Conservation (phyloP, 2,329 filamentous ascomycete species). For the Alternaria panax region DNA sequence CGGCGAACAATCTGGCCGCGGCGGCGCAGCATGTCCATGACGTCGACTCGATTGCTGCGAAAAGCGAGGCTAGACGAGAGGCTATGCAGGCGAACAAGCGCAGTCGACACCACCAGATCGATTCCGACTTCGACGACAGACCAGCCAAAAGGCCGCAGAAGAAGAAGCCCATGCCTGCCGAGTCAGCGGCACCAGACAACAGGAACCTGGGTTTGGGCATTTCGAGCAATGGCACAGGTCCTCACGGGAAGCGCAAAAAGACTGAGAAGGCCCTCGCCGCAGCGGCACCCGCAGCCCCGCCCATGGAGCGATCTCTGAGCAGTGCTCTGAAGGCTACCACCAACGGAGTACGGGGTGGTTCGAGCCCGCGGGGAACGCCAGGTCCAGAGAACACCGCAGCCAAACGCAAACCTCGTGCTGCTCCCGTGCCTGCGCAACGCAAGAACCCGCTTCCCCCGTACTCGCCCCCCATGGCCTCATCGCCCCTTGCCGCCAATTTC, state of each 20-base stretch:
- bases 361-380: constrained; percentile 74
- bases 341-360: constrained; percentile 47
- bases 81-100: constrained; percentile 79
- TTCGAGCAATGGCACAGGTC: constrained; percentile 60
- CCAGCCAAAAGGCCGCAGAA: constrained; percentile 68
- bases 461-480: constrained; percentile 76
- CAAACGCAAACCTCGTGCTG: constrained; percentile 76
- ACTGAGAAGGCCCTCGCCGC: constrained; percentile 68
- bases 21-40: constrained; percentile 79
- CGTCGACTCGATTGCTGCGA: constrained; percentile 78
- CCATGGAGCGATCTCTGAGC: constrained; percentile 74
- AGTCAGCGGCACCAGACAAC: constrained; percentile 48
- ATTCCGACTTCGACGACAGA: constrained; percentile 81
- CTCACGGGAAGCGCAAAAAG: constrained; percentile 77
- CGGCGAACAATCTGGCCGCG: constrained; percentile 71
- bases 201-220: constrained; percentile 70
- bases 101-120: constrained; percentile 70
- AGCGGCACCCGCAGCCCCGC: constrained; percentile 46
- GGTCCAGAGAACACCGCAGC: constrained; percentile 57
- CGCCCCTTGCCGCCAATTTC: constrained; percentile 74
- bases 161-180: constrained; percentile 66
- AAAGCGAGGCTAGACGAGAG: constrained; percentile 85
- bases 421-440: constrained; percentile 73
- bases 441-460: constrained; percentile 68
- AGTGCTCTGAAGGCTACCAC: constrained; percentile 59